These are phyloP conservation scores for Polygonum aviculare DNA, from an alignment of 148 eudicot species.

Conservation along the genomic window DNA sequence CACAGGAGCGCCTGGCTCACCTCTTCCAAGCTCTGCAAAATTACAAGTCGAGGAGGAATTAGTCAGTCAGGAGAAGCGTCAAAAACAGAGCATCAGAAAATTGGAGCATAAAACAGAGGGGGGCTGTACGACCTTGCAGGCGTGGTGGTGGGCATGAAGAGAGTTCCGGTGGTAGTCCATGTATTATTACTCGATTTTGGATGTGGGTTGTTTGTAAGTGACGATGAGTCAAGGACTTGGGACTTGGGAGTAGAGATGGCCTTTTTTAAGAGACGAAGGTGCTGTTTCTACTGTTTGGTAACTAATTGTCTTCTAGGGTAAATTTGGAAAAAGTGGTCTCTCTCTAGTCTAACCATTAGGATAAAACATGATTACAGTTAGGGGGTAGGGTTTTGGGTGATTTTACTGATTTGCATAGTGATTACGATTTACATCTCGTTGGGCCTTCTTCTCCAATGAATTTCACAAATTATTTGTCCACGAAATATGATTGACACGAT, in stretches of 20 bases:
- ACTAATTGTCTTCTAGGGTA: background rate
- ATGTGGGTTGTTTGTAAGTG: background rate
- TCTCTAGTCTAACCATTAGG: too few relatives aligned
- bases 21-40: background rate
- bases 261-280: background rate
- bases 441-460: too few relatives aligned
- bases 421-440: too few relatives aligned
- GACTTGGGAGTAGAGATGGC: background rate
- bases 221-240: background rate
- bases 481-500: too few relatives aligned
- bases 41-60: background rate
- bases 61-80: background rate
- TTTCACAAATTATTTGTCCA: too few relatives aligned
- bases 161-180: conserved; percentile 2
- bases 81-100: background rate
- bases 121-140: background rate
- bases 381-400: too few relatives aligned
- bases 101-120: background rate
- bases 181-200: background rate
- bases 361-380: too few relatives aligned
- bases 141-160: conserved; percentile 1
- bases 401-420: too few relatives aligned
- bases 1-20: background rate
- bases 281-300: background rate
- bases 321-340: background rate